Base-by-base conservation (phyloP, 1,284 basidiomycete species). In the Ustilago nuda region DNA sequence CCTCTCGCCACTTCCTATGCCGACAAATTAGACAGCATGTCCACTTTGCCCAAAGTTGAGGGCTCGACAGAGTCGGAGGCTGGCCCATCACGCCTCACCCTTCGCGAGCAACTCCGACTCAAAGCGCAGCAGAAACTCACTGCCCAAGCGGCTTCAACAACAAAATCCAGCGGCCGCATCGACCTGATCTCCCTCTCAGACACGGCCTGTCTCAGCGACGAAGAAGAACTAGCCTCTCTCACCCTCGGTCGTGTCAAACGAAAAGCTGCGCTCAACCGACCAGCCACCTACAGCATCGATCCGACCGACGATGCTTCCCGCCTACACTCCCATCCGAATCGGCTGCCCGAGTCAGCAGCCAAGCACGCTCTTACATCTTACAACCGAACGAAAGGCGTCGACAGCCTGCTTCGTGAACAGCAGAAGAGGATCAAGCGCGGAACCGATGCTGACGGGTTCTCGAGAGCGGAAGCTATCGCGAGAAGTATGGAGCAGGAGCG, bases 381-480 rank as follows among this genome's bases (percentile, higher is more conserved):
- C 23, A 62, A 50, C 33, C 62, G 54, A 43, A 33, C 45, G 9
- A 59, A 50, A 35, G 35, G 33, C 6, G 52, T 75, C 30, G 57
- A 60, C 15, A 39, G 57, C 23, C 5, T 75, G 27, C 35, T 75
- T 6, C 62, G 72, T 2, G 67, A 75, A 30, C 50, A 61, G 32
- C 48, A 66, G 39, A 54, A 67, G n/a, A 65, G 56, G 32, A 39
- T 41, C 27, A 63, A 63, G 27, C 53, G 57, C n/a, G 73, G 73
- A 1, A 71, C 61, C 3, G 73, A 71, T 48, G 61, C 63, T 3
- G 68, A 71, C 30, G 73, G 73, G 8, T 62, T 76, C 39, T 64
- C 64, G n/a, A 60, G 61, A 13, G 73, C 73, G 48, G 73, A 76
- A 13, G 73, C 51, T 0, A 76, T 76, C 23, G 73, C 73, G 13